These are phyloP conservation scores for Populus deltoides DNA, from an alignment of 345 rosid genomes.

Conservation along the genomic window DNA sequence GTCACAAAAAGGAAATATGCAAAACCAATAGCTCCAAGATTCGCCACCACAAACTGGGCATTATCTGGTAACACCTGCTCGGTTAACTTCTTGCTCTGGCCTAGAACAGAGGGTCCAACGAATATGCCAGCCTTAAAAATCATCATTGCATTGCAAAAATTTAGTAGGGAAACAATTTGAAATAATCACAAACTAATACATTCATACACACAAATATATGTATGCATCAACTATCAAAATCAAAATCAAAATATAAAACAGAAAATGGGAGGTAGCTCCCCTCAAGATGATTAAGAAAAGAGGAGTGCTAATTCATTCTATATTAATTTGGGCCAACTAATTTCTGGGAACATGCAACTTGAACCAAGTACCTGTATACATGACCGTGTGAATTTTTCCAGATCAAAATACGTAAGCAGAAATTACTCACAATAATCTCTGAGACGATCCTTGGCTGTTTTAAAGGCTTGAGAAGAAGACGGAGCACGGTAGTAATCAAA, in stretches of 20 bases:
- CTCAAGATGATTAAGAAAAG: too few species aligned
- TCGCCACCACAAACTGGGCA: slow-evolving; percentile 39
- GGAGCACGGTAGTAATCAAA: slow-evolving; percentile 27
- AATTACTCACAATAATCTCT: slow-evolving; percentile 59
- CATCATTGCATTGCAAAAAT: neutral
- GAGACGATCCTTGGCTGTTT: slow-evolving; percentile 63
- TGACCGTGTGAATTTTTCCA: neutral
- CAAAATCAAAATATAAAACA: too few species aligned
- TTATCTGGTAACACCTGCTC: slow-evolving; percentile 38
- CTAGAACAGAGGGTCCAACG: slow-evolving; percentile 73
- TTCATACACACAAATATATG: too few species aligned
- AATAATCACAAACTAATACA: too few species aligned
- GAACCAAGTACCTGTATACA: neutral
- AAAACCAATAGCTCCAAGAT: slow-evolving; percentile 34
- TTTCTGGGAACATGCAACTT: neutral
- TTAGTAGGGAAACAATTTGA: neutral
- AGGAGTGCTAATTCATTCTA: too few species aligned
- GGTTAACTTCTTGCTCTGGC: slow-evolving; percentile 38
- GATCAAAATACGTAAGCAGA: neutral
- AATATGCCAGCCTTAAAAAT: slow-evolving; percentile 63
- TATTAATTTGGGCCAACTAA: neutral
- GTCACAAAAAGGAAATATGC: slow-evolving; percentile 20
- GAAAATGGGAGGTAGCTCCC: too few species aligned
- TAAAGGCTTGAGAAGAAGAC: slow-evolving; percentile 62
- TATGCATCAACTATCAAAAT: too few species aligned